Conservation (phyloP, 352 stramenopile genomes). For the Thalassiosira mediterranea region DNA sequence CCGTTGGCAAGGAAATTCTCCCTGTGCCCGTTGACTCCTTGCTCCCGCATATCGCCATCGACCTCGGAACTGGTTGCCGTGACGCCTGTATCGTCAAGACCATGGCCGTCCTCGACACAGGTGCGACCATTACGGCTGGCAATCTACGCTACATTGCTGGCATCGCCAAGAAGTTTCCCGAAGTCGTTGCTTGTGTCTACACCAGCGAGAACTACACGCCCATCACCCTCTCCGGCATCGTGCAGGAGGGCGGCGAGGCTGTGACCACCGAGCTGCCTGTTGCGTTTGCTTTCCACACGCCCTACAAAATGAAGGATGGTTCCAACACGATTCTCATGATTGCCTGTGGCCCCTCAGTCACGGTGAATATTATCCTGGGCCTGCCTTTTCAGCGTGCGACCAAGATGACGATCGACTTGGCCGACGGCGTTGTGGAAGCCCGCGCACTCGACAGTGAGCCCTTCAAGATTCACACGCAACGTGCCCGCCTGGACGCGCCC, state of each 20-base stretch:
- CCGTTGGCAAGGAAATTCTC: background rate
- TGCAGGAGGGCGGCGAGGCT: background rate
- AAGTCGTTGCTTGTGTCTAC: slow-evolving; percentile 3
- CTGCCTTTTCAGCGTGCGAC: slow-evolving; percentile 14
- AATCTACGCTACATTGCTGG: background rate
- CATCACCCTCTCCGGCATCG: slow-evolving; percentile 18
- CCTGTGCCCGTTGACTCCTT: background rate
- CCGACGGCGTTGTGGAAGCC: slow-evolving; percentile 1
- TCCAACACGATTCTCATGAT: background rate
- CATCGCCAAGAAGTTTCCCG: slow-evolving; percentile 1
- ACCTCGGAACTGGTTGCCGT: background rate
- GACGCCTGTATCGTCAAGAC: background rate
- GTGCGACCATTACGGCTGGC: background rate
- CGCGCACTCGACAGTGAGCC: slow-evolving; percentile 5
- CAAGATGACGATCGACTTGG: slow-evolving; percentile 5
- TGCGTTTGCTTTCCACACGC: slow-evolving; percentile 9
- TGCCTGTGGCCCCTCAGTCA: slow-evolving; percentile 1
- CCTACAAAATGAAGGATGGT: slow-evolving; percentile 11
- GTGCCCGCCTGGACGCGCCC: background rate
- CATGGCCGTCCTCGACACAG: slow-evolving; percentile 8
- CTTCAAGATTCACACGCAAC: background rate
- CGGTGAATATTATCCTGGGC: slow-evolving; percentile 11
- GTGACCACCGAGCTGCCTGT: slow-evolving; percentile 9
- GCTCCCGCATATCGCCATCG: background rate
- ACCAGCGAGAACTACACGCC: slow-evolving; percentile 1